phyloP scores from a whole-genome alignment of 805 yeast genomes.

The Scheffersomyces lignosus region DNA sequence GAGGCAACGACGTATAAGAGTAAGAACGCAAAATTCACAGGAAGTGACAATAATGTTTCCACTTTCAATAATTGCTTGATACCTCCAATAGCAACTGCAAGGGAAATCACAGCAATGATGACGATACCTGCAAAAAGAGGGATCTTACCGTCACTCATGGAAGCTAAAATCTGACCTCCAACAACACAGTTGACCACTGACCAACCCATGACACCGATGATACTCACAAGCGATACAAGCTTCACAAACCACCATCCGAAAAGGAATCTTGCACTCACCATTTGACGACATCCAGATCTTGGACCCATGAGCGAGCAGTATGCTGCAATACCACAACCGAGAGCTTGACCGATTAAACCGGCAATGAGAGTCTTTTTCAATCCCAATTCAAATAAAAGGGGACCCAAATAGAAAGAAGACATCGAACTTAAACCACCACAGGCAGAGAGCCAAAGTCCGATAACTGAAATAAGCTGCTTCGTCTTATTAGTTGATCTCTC shows the following conservation, averaged over 20 bases:
- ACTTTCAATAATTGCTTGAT: slow-evolving; percentile 67
- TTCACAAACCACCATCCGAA: slow-evolving; percentile 88
- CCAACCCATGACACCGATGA: slow-evolving; percentile 87
- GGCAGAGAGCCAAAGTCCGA: slow-evolving; percentile 82
- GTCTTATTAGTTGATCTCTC: slow-evolving; percentile 49
- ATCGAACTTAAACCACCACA: slow-evolving; percentile 87
- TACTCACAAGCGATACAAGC: slow-evolving; percentile 67
- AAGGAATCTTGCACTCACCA: slow-evolving; percentile 76
- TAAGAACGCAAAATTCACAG: slow-evolving; percentile 66
- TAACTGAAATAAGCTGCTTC: slow-evolving; percentile 43
- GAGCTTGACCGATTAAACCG: slow-evolving; percentile 61
- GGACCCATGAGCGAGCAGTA: slow-evolving; percentile 89
- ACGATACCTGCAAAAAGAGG: slow-evolving; percentile 75
- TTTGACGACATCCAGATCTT: slow-evolving; percentile 83
- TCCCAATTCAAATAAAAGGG: slow-evolving; percentile 67
- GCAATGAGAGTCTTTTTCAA: slow-evolving; percentile 61
- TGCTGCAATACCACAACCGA: slow-evolving; percentile 79
- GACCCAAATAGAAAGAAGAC: slow-evolving; percentile 80
- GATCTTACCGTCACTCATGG: slow-evolving; percentile 62
- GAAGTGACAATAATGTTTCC: slow-evolving; percentile 67
- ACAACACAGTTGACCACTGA: slow-evolving; percentile 86
- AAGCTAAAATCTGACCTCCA: slow-evolving; percentile 79
- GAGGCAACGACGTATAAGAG: slow-evolving; percentile 65
- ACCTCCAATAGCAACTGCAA: slow-evolving; percentile 74
- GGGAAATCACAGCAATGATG: slow-evolving; percentile 63